Percentiles rank a stretch among this genome's conserved stretches.
These are phyloP conservation scores for Ballota nigra DNA, from an alignment of 257 asterid species.

Conservation along the genomic window DNA sequence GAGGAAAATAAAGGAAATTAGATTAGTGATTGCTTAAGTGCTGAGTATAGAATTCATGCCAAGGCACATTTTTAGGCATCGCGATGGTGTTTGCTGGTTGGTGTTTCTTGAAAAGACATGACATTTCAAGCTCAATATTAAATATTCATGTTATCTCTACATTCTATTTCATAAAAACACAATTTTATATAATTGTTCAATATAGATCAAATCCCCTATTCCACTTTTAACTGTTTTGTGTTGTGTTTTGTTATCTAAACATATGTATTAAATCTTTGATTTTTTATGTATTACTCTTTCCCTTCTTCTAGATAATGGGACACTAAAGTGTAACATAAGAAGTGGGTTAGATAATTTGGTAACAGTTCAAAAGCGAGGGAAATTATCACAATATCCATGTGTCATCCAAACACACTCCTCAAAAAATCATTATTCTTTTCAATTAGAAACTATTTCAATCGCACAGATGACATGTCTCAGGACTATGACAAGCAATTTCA, in stretches of 20 bases:
- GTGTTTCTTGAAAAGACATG: too few species aligned
- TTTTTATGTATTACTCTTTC: not conserved
- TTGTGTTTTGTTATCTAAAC: not conserved
- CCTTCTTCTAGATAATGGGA: not conserved
- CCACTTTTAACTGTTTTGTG: not conserved
- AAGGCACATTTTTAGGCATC: too few species aligned
- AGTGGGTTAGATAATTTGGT: not conserved
- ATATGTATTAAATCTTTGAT: not conserved
- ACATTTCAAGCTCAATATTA: too few species aligned
- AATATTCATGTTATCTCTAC: too few species aligned
- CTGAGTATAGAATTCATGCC: not conserved
- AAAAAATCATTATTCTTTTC: constrained; percentile 3
- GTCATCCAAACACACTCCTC: not conserved
- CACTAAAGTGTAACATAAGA: not conserved
- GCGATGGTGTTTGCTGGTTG: too few species aligned
- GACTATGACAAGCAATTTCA: not conserved
- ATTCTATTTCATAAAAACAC: not conserved
- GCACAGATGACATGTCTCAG: not conserved
- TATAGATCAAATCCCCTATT: too few species aligned
- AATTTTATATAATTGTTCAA: not conserved
- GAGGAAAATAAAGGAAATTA: not conserved
- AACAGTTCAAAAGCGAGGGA: not conserved
- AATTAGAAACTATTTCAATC: not conserved
- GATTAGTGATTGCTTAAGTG: too few species aligned
- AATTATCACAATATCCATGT: not conserved